Conservation (phyloP, 495 filamentous ascomycete species). For the Annulohypoxylon moriforme region DNA sequence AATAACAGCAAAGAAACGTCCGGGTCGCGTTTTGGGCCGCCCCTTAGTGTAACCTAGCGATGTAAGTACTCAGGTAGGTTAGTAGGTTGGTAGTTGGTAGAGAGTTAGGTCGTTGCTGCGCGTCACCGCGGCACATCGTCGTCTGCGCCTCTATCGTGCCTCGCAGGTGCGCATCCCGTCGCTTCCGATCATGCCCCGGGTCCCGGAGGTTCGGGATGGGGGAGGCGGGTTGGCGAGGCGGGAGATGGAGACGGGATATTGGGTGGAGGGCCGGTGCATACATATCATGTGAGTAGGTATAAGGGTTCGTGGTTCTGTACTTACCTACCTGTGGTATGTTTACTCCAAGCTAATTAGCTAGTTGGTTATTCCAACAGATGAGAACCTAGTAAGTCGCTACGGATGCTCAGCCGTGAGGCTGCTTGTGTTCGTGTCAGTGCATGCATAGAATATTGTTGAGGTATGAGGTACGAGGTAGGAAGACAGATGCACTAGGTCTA, state of each 20-base stretch:
- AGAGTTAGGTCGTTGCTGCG: not conserved
- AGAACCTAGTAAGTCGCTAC: not conserved
- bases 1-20: not conserved
- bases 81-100: not conserved
- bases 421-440: not conserved
- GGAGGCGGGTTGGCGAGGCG: not conserved
- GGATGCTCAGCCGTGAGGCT: not conserved
- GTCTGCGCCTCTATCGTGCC: not conserved
- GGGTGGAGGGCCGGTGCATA: not conserved
- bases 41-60: not conserved
- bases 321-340: too few relatives aligned
- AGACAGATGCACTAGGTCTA: not conserved
- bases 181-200: not conserved
- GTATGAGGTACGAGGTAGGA: too few relatives aligned
- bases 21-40: not conserved
- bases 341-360: not conserved
- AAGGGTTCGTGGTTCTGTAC: not conserved
- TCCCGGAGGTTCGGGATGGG: conserved; percentile 1
- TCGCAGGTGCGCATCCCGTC: not conserved
- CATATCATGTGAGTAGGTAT: not conserved
- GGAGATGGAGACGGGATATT: not conserved
- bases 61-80: too few relatives aligned
- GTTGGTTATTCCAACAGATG: not conserved
- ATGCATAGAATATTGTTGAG: not conserved
- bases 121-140: not conserved